These are phyloP conservation scores for Acephala macrosclerotiorum DNA, from an alignment of 2,329 filamentous ascomycete genomes.

Conservation along the genomic window DNA sequence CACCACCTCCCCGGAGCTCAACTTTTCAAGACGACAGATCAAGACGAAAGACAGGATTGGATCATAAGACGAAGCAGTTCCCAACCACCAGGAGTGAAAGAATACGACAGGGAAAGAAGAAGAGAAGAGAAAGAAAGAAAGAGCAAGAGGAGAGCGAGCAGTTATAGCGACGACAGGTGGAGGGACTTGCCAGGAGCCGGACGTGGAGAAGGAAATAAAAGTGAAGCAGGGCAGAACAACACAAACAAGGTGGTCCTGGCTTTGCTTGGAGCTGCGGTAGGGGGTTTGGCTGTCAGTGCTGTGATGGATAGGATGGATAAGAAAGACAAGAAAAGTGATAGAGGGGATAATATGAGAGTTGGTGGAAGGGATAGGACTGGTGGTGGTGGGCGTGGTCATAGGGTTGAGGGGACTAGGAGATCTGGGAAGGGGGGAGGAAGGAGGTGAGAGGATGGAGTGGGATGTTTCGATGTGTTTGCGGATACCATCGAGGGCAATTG, in stretches of 20 bases:
- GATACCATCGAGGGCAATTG: no score
- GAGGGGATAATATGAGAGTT: constrained; percentile 30
- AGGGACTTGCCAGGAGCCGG: background rate
- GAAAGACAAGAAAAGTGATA: constrained; percentile 27
- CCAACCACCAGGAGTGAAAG: background rate
- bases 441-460: background rate
- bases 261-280: constrained; percentile 38
- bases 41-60: background rate
- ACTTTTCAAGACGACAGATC: background rate
- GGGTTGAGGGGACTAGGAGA: background rate
- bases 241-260: constrained; percentile 29
- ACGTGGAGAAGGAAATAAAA: background rate
- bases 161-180: background rate
- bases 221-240: constrained; percentile 18
- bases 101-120: background rate
- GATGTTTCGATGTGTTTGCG: no score
- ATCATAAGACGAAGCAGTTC: constrained; percentile 3
- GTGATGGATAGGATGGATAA: constrained; percentile 27
- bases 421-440: background rate
- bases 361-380: constrained; percentile 14
- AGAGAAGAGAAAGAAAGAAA: background rate
- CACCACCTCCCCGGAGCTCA: background rate
- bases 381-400: constrained; percentile 6
- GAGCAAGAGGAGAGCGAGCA: background rate
- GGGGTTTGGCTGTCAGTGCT: constrained; percentile 37